Percentiles rank a stretch among this genome's conserved stretches.
Evolutionary conservation across 495 filamentous ascomycete genomes (phyloP).

Genomic region (Penicillium turbatum): DNA sequence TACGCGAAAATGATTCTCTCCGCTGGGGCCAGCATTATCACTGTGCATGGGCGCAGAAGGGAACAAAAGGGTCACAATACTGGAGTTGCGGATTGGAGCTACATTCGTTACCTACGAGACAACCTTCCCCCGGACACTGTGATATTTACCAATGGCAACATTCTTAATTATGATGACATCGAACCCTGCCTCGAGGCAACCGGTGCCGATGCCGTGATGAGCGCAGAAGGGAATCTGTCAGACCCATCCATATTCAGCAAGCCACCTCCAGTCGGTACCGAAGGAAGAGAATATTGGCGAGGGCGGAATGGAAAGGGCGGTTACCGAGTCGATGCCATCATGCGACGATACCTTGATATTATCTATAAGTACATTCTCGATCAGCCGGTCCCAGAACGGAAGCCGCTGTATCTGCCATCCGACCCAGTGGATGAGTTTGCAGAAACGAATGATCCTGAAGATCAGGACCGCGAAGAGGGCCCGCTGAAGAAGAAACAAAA

Average conservation of each 20-base stretch:
- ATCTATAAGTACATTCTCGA: conserved; percentile 71
- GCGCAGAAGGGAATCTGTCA: conserved; percentile 86
- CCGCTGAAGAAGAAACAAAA: conserved; percentile 62
- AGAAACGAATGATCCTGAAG: conserved; percentile 22
- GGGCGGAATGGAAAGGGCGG: conserved; percentile 77
- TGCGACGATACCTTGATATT: conserved; percentile 86
- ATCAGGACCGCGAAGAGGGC: conserved; percentile 36
- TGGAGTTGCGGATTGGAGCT: conserved; percentile 85
- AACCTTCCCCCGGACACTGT: conserved; percentile 83
- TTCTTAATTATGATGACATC: conserved; percentile 79
- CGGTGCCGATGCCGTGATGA: conserved; percentile 91
- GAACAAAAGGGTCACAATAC: conserved; percentile 98
- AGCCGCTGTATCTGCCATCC: conserved; percentile 70
- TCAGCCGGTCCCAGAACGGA: conserved; percentile 54
- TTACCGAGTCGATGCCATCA: conserved; percentile 81
- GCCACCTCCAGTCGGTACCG: conserved; percentile 57
- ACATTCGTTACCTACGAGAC: conserved; percentile 76
- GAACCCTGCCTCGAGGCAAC: conserved; percentile 74
- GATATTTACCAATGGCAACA: conserved; percentile 94
- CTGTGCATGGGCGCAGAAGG: conserved; percentile 81
- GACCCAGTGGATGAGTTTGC: conserved; percentile 47
- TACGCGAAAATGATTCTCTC: conserved; percentile 86
- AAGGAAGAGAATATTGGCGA: conserved; percentile 78
- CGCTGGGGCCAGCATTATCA: conserved; percentile 87
- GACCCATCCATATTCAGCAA: conserved; percentile 83